phyloP scores from a whole-genome alignment of 192 early-diverging fungal species.

The Podochytrium sp. region DNA sequence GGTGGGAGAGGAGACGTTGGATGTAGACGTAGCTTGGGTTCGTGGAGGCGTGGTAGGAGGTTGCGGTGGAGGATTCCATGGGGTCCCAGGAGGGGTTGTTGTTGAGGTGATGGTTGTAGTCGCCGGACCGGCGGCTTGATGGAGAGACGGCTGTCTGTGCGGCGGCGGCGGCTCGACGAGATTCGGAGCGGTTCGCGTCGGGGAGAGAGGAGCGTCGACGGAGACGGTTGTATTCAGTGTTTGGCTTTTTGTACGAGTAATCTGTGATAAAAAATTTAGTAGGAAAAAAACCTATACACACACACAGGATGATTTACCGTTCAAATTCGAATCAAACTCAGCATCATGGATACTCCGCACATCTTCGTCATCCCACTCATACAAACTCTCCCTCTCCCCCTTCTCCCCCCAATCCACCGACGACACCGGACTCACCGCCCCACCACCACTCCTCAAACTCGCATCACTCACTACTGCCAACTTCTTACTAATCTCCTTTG shows the following conservation, averaged over 20 bases:
- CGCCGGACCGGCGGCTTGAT: constrained; percentile 24
- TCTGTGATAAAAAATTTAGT: not conserved
- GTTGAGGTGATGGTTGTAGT: not conserved
- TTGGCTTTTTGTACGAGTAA: no score
- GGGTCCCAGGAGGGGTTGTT: not conserved
- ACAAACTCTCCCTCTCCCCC: constrained; percentile 14
- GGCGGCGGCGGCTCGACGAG: not conserved
- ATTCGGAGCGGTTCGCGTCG: constrained; percentile 8
- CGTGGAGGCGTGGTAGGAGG: constrained; percentile 27
- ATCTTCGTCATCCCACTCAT: constrained; percentile 28
- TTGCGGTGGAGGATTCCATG: not conserved
- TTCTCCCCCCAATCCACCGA: not conserved
- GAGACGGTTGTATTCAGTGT: not conserved
- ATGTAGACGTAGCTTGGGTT: constrained; percentile 34
- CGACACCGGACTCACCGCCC: not conserved
- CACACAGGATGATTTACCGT: constrained; percentile 15
- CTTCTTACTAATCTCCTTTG: not conserved
- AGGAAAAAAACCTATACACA: no score
- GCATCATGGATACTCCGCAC: constrained; percentile 26
- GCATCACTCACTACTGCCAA: constrained; percentile 12
- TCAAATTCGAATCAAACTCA: constrained; percentile 23
- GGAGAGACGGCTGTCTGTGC: constrained; percentile 5
- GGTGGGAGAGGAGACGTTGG: constrained; percentile 52
- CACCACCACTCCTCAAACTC: not conserved
- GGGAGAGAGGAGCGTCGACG: constrained; percentile 25